Evolutionary conservation across 176 grass and related monocot species (phyloP).

Genomic region (Thalia dealbata): DNA sequence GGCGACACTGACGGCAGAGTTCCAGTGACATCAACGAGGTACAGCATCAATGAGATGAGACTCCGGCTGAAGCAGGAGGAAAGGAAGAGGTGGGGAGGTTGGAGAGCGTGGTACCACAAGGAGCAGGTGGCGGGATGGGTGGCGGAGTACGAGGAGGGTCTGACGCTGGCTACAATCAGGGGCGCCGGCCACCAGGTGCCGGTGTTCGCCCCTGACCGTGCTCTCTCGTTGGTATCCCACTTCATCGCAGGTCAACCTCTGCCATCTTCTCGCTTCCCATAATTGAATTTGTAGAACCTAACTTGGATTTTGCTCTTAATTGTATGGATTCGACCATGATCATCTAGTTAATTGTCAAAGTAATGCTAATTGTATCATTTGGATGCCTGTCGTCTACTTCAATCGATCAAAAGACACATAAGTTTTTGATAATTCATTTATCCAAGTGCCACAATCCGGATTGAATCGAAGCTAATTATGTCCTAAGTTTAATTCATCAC

Average conservation of each 20-base stretch:
- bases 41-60: slow-evolving; percentile 12
- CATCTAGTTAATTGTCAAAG: not conserved
- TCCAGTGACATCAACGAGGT: slow-evolving; percentile 3
- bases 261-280: slow-evolving; percentile 23
- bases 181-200: slow-evolving; percentile 93
- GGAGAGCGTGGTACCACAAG: slow-evolving; percentile 7
- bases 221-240: slow-evolving; percentile 58
- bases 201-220: slow-evolving; percentile 49
- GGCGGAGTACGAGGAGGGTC: slow-evolving; percentile 68
- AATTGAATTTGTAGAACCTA: not conserved
- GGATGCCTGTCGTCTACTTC: too few relatives aligned
- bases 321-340: not conserved
- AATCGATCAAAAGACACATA: too few relatives aligned
- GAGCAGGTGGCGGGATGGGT: slow-evolving; percentile 43
- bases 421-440: too few relatives aligned
- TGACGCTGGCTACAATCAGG: slow-evolving; percentile 57
- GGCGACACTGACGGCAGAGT: slow-evolving; percentile 45
- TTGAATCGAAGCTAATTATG: too few relatives aligned
- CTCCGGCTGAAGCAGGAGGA: not conserved
- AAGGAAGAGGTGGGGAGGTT: slow-evolving; percentile 29
- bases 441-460: too few relatives aligned
- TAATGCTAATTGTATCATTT: too few relatives aligned
- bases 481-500: too few relatives aligned
- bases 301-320: not conserved
- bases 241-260: slow-evolving; percentile 51